Conservation (phyloP, 495 filamentous ascomycete species). For the Opeltia flavorubescens region DNA sequence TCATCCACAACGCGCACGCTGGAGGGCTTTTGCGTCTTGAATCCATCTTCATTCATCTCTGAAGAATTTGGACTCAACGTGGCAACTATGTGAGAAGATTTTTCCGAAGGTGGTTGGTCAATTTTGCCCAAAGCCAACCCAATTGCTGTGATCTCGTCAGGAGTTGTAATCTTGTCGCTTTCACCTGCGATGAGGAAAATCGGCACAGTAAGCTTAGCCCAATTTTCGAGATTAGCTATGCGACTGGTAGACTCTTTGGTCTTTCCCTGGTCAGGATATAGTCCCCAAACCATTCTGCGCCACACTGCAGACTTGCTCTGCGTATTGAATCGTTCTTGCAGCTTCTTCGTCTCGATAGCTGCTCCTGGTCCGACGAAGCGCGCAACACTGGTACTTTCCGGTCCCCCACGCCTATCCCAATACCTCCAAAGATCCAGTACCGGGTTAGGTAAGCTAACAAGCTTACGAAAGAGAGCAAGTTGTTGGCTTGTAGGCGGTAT, state of each 20-base stretch:
- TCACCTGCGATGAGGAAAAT: constrained; percentile 69
- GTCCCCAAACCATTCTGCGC: constrained; percentile 69
- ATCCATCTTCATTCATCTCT: not conserved
- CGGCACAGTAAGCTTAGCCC: constrained; percentile 58
- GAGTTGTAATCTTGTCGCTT: constrained; percentile 58
- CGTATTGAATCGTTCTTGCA: constrained; percentile 73
- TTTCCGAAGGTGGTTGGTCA: not conserved
- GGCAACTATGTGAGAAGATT: not conserved
- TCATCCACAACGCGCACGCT: not conserved
- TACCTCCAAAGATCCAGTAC: constrained; percentile 64
- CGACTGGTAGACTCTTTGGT: constrained; percentile 38
- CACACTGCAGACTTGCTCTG: constrained; percentile 72
- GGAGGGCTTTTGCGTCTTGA: not conserved
- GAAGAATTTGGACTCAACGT: not conserved
- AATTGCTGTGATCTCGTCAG: constrained; percentile 58
- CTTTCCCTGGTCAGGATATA: constrained; percentile 38
- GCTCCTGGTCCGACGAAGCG: constrained; percentile 67
- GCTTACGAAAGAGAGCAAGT: constrained; percentile 33
- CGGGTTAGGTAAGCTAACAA: constrained; percentile 51
- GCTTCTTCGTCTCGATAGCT: constrained; percentile 55
- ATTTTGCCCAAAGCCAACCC: constrained; percentile 35
- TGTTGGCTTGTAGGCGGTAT: constrained; percentile 42
- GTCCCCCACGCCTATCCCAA: constrained; percentile 73
- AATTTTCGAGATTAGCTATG: constrained; percentile 53
- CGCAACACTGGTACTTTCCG: constrained; percentile 59